Conservation (phyloP, 139 green algal species). For the Ostreobium quekettii region DNA sequence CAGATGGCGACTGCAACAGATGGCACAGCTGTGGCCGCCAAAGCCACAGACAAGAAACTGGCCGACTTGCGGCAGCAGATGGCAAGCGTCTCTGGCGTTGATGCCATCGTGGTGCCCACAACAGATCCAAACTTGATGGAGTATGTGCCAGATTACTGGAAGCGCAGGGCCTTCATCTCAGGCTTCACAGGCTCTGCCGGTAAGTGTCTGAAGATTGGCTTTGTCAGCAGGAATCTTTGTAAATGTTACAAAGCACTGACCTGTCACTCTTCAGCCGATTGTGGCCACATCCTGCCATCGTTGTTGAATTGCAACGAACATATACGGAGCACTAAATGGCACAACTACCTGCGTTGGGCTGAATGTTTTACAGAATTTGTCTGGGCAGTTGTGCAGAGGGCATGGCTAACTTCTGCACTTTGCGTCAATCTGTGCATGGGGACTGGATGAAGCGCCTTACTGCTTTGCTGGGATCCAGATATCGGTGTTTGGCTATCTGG, state of each 20-base stretch:
- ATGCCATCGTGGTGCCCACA: constrained; percentile 79
- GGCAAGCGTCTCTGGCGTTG: too few species aligned
- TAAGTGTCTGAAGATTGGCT: too few species aligned
- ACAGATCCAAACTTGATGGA: constrained; percentile 95
- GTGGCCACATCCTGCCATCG: not conserved
- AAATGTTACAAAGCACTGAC: not conserved
- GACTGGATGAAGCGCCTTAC: not conserved
- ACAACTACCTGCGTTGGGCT: not conserved
- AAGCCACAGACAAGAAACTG: too few species aligned
- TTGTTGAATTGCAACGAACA: not conserved
- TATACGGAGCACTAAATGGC: not conserved
- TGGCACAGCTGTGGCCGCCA: too few species aligned
- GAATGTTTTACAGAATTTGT: not conserved
- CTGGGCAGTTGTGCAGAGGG: not conserved
- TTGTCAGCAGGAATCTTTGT: too few species aligned
- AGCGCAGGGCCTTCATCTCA: constrained; percentile 70
- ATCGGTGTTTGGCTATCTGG: constrained; percentile 21
- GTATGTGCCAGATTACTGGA: constrained; percentile 71
- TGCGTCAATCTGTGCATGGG: not conserved
- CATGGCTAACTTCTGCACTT: not conserved
- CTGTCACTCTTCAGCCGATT: not conserved
- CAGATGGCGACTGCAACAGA: too few species aligned
- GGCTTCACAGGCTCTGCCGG: constrained; percentile 48
- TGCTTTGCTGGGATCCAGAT: not conserved
- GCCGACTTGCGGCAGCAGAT: too few species aligned